phyloP scores from a whole-genome alignment of 805 yeast genomes.

The Metschnikowia lachancei region DNA sequence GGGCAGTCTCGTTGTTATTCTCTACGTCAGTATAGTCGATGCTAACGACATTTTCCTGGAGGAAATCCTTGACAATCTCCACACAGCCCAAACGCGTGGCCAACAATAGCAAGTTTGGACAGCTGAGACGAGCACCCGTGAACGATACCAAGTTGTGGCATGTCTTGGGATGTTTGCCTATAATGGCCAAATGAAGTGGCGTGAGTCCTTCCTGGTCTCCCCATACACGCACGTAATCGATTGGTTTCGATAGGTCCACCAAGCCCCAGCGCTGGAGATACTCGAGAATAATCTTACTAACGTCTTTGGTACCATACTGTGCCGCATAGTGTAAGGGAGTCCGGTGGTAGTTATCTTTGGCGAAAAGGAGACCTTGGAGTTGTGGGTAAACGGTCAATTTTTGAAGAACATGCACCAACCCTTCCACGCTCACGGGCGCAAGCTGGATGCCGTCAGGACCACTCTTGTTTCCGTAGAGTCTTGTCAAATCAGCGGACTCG shows the following conservation, averaged over 20 bases:
- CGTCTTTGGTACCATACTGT: constrained; percentile 74
- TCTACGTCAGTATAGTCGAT: constrained; percentile 61
- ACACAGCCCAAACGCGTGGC: constrained; percentile 68
- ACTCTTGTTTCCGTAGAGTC: constrained; percentile 27
- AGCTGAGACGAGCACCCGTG: constrained; percentile 37
- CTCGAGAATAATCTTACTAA: constrained; percentile 55
- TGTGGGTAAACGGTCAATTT: constrained; percentile 33
- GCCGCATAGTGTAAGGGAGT: constrained; percentile 90
- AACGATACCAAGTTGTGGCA: constrained; percentile 54
- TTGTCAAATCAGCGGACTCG: constrained; percentile 26
- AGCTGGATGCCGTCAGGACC: constrained; percentile 58
- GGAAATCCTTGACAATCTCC: constrained; percentile 51
- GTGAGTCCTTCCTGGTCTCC: constrained; percentile 77
- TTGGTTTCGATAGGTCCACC: constrained; percentile 45
- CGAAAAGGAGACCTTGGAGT: constrained; percentile 41
- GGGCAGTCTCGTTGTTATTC: constrained; percentile 66
- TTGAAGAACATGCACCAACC: constrained; percentile 57
- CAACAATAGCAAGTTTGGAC: constrained; percentile 58
- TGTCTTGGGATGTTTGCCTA: constrained; percentile 80
- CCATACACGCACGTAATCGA: constrained; percentile 60
- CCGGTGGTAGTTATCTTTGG: constrained; percentile 71
- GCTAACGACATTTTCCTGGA: constrained; percentile 57
- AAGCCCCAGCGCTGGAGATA: constrained; percentile 59
- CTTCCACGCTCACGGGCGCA: constrained; percentile 48
- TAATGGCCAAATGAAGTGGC: constrained; percentile 79